Base-by-base conservation (phyloP, 2,329 filamentous ascomycete species). In the Colletotrichum horii region DNA sequence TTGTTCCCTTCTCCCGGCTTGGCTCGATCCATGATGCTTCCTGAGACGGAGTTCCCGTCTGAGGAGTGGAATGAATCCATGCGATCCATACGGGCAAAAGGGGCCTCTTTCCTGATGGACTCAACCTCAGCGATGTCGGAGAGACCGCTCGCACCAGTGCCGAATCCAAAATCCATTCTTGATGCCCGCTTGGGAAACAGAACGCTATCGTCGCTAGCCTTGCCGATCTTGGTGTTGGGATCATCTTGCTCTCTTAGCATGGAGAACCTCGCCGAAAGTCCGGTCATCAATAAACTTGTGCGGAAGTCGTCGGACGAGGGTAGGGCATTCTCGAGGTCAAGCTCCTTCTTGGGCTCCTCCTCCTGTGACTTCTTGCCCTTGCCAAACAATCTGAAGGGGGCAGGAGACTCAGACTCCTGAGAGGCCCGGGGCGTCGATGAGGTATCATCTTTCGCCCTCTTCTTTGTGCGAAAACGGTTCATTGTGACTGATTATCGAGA, bases 181-280 rank as follows among this genome's bases (percentile, higher is more conserved):
- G 96, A 98, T 78, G 94, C 93, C 70, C 95, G 91, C 80, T 95
- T 96, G 5, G 94, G 94, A 77, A 92, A 94, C 24, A 98, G 86
- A 4, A 98, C 96, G 79, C 96, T 98, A 84, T 98, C 96, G 82
- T 98, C 96, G 84, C 94, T 97, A 19, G 96, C 96, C 84, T 98
- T 98, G 74, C 96, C 96, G 36, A 98, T 90, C 83, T 96, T 94
- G 3, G 95, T 96, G 77, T 88, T 93, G 2, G 96, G 96, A 80
- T 98, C 96, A 83, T 98, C 96, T 83, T 98, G 96, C 84, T 98
- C 96, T 80, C 95, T 90, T 36, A 98, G 88, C 96, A 98, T 98
- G 79, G 96, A 98, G 84, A 99, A 99, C 8, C 97, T 93, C 15
- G 96, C 95, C 0, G 96, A 98, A 6, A 99, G 89, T 56, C 96